Conservation (phyloP, 495 filamentous ascomycete genomes). For the Letharia columbiana region DNA sequence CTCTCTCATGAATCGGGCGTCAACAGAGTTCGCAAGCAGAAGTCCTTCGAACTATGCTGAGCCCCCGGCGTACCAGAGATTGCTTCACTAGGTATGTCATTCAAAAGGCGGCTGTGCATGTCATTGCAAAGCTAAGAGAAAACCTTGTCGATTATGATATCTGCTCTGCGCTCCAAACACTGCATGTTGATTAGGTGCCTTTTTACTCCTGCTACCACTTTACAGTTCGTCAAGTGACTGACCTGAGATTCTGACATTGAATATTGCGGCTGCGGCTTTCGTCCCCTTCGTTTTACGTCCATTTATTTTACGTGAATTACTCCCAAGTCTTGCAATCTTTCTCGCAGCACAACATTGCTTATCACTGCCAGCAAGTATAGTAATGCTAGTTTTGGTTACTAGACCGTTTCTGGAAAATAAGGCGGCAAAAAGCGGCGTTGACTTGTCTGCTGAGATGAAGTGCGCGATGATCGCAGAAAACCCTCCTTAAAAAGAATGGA, state of each 20-base stretch:
- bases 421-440: not conserved
- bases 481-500: not conserved
- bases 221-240: not conserved
- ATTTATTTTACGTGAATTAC: not conserved
- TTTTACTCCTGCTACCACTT: not conserved
- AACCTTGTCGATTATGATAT: not conserved
- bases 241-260: not conserved
- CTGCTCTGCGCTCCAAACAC: not conserved
- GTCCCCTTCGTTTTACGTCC: not conserved
- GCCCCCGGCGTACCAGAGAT: not conserved
- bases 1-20: not conserved
- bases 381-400: not conserved
- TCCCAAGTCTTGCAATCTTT: not conserved
- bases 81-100: not conserved
- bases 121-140: not conserved
- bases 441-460: not conserved
- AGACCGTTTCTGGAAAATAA: not conserved
- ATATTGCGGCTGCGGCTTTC: not conserved
- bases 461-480: not conserved
- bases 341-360: not conserved
- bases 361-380: not conserved
- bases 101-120: not conserved
- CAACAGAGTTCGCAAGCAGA: not conserved
- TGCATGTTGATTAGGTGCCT: not conserved
- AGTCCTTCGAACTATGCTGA: not conserved